A percentile compares a stretch with the other conserved stretches of the same genome.
Evolutionary conservation across 2,329 filamentous ascomycete species (phyloP).

Genomic region (Leptographium wingfieldii): DNA sequence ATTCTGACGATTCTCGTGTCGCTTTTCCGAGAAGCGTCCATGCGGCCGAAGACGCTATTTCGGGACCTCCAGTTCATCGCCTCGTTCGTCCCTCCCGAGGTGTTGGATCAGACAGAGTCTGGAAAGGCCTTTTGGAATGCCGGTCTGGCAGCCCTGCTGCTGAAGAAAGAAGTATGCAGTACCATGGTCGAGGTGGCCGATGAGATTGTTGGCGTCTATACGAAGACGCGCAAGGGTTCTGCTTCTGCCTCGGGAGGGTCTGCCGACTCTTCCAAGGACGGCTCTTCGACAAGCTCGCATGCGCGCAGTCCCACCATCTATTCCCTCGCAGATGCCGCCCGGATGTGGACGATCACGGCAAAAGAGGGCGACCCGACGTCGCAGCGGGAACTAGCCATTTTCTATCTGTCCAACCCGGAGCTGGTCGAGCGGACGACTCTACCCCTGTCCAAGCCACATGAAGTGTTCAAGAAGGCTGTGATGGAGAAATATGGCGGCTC

Average conservation of each 20-base stretch:
- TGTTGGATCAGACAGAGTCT: conserved; percentile 49
- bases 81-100: conserved; percentile 46
- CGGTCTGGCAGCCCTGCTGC: conserved; percentile 70
- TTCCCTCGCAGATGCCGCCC: conserved; percentile 67
- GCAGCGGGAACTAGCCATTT: conserved; percentile 82
- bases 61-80: conserved; percentile 68
- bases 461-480: conserved; percentile 82
- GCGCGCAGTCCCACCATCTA: conserved; percentile 42
- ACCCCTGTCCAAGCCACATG: conserved; percentile 69
- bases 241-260: conserved; percentile 1
- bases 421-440: conserved; percentile 68
- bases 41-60: conserved; percentile 70
- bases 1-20: conserved; percentile 55
- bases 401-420: conserved; percentile 87
- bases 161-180: conserved; percentile 78
- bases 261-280: not conserved
- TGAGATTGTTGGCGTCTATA: conserved; percentile 46
- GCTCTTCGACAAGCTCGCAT: not conserved
- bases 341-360: conserved; percentile 85
- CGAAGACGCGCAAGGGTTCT: conserved; percentile 28
- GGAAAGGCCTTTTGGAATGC: conserved; percentile 84
- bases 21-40: conserved; percentile 52
- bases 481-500: conserved; percentile 49
- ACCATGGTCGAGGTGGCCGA: conserved; percentile 57
- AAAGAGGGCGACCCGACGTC: conserved; percentile 83